These are phyloP conservation scores for Xylaria sp. DNA, from an alignment of 2,329 filamentous ascomycete genomes.

Conservation along the genomic window DNA sequence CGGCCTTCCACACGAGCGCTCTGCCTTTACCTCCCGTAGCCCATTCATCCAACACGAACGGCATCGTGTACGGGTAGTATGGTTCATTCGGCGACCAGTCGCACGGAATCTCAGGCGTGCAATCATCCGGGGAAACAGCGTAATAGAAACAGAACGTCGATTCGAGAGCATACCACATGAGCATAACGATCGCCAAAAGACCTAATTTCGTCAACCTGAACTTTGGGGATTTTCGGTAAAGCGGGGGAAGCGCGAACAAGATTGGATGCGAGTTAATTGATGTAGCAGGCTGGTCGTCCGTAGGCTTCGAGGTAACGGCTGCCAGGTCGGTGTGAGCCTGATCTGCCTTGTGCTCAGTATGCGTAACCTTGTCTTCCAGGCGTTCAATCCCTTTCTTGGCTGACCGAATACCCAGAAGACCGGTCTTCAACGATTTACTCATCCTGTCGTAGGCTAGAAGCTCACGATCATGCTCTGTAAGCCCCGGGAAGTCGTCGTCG, in stretches of 20 bases:
- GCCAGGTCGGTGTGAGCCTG: constrained; percentile 11
- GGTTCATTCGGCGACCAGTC: constrained; percentile 62
- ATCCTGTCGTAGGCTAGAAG: constrained; percentile 52
- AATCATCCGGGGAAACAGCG: constrained; percentile 55
- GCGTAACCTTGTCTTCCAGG: constrained; percentile 55
- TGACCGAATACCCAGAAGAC: constrained; percentile 54
- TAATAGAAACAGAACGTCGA: constrained; percentile 55
- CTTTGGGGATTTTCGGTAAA: constrained; percentile 48
- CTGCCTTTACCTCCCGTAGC: constrained; percentile 55
- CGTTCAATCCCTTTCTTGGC: constrained; percentile 62
- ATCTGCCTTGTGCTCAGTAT: constrained; percentile 38
- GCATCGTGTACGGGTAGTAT: constrained; percentile 61
- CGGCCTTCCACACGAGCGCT: constrained; percentile 38
- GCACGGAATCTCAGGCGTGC: constrained; percentile 49
- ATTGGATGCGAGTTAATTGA: constrained; percentile 36
- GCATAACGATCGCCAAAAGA: constrained; percentile 45
- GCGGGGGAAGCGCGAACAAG: constrained; percentile 49
- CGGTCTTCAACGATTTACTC: constrained; percentile 54
- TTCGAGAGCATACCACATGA: constrained; percentile 60
- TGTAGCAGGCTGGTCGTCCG: not conserved
- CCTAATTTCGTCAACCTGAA: constrained; percentile 55
- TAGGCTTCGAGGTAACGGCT: constrained; percentile 5
- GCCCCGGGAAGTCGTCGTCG: constrained; percentile 25
- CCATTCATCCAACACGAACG: constrained; percentile 67
- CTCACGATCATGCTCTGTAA: constrained; percentile 43